A percentile compares a stretch with the other conserved stretches of the same genome.
Evolutionary conservation across 1,139 yeast genomes (phyloP).

Genomic region (Kurtzmaniella natalensis): DNA sequence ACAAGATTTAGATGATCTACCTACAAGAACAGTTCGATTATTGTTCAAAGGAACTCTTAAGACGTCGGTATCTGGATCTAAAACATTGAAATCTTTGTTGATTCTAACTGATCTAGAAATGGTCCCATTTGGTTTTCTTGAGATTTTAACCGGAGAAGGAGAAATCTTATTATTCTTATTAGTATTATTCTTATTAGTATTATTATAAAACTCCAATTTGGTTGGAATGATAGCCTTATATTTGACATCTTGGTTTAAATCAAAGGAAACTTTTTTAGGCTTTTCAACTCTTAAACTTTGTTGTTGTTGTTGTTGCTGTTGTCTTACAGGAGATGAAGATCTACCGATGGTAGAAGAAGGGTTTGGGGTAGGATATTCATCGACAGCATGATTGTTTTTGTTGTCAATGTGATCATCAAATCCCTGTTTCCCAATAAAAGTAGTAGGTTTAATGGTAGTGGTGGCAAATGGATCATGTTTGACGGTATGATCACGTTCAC

Average conservation of each 20-base stretch:
- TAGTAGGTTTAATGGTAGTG: slow-evolving; percentile 14
- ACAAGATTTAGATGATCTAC: slow-evolving; percentile 63
- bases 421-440: slow-evolving; percentile 15
- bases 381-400: slow-evolving; percentile 20
- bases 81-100: slow-evolving; percentile 34
- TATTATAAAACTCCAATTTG: no score
- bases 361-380: slow-evolving; percentile 47
- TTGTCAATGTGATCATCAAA: not conserved
- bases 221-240: no score
- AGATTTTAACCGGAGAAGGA: no score
- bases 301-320: slow-evolving; percentile 18
- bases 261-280: slow-evolving; percentile 12
- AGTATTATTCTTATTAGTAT: no score
- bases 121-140: no score
- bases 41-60: slow-evolving; percentile 31
- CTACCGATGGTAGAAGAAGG: slow-evolving; percentile 52
- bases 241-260: slow-evolving; percentile 9
- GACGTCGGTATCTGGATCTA: slow-evolving; percentile 36
- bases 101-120: slow-evolving; percentile 14
- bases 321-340: slow-evolving; percentile 38
- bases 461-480: slow-evolving; percentile 9
- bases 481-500: slow-evolving; percentile 17
- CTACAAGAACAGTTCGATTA: slow-evolving; percentile 36
- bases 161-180: no score
- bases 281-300: no score